phyloP scores from a whole-genome alignment of 164 flowering plant genomes.

The Umbilicus rupestris region DNA sequence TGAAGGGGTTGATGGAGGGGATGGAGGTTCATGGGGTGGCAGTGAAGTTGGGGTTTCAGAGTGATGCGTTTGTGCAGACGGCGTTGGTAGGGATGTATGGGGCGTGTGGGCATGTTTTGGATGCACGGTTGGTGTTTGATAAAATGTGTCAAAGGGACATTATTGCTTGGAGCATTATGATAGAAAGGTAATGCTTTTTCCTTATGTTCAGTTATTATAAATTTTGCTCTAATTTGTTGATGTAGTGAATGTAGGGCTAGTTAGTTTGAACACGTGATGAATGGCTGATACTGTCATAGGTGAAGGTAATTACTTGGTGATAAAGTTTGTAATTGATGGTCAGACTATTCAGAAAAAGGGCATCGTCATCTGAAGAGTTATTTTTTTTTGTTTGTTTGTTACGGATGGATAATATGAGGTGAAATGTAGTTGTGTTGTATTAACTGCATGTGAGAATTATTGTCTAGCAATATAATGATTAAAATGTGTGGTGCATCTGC shows the following conservation, averaged over 20 bases:
- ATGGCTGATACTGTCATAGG: not conserved
- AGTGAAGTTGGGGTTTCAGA: conserved; percentile 40
- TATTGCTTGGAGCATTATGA: conserved; percentile 54
- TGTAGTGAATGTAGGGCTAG: not conserved
- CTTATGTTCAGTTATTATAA: not conserved
- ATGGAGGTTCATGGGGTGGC: conserved; percentile 61
- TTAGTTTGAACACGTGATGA: not conserved
- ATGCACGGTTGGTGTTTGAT: conserved; percentile 34
- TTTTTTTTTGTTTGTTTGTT: too few relatives aligned
- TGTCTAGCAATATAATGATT: not conserved
- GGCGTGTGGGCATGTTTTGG: conserved; percentile 24
- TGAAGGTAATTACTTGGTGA: too few relatives aligned
- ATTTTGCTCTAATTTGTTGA: not conserved
- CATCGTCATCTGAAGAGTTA: too few relatives aligned
- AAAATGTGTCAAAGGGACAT: conserved; percentile 33
- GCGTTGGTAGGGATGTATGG: conserved; percentile 48
- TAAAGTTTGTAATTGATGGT: too few relatives aligned
- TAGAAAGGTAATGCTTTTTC: conserved; percentile 41
- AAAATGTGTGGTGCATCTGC: conserved; percentile 3
- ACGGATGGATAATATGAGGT: too few relatives aligned
- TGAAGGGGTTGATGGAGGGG: conserved; percentile 32
- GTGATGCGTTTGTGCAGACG: conserved; percentile 57
- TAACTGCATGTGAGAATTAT: not conserved
- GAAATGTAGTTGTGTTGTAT: too few relatives aligned
- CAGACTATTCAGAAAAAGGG: too few relatives aligned